These are phyloP conservation scores for Xanthoconium purpureum DNA, from an alignment of 768 basidiomycete genomes.

Conservation along the genomic window DNA sequence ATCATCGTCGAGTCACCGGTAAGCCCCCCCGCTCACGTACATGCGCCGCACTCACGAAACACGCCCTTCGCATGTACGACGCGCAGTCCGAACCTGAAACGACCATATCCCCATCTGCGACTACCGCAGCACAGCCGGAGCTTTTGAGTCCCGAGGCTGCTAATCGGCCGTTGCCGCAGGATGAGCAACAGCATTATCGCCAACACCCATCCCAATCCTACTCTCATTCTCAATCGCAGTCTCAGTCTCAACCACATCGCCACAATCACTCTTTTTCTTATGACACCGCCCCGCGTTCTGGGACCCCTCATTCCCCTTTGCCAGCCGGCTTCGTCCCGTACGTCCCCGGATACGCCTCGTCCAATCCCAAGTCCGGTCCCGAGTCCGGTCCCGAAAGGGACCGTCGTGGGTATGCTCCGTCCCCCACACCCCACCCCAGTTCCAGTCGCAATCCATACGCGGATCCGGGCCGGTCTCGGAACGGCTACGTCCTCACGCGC, in stretches of 20 bases:
- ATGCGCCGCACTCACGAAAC: not conserved
- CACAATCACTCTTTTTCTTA: not conserved
- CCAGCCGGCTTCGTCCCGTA: slow-evolving; percentile 22
- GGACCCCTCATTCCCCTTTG: slow-evolving; percentile 9
- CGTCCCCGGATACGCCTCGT: not conserved
- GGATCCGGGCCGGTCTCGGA: not conserved
- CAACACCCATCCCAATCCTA: not conserved
- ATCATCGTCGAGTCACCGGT: slow-evolving; percentile 50
- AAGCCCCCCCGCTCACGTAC: slow-evolving; percentile 11
- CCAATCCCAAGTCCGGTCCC: too few relatives aligned
- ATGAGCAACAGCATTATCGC: slow-evolving; percentile 1
- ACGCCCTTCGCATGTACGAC: not conserved
- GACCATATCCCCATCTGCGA: slow-evolving; percentile 28
- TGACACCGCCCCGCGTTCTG: slow-evolving; percentile 6
- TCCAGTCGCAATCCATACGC: not conserved
- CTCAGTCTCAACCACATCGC: not conserved
- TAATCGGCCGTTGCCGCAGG: slow-evolving; percentile 25
- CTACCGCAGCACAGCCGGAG: slow-evolving; percentile 35
- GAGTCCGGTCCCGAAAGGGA: not conserved
- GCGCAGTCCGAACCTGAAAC: slow-evolving; percentile 42
- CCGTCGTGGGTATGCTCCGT: too few relatives aligned
- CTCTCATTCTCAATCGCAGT: not conserved
- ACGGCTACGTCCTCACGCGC: slow-evolving; percentile 5
- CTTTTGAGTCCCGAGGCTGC: slow-evolving; percentile 45
- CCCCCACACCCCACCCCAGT: not conserved